A percentile compares a stretch with the other conserved stretches of the same genome.
Evolutionary conservation across 768 basidiomycete genomes (phyloP).

Genomic region (Boletus patriciae): DNA sequence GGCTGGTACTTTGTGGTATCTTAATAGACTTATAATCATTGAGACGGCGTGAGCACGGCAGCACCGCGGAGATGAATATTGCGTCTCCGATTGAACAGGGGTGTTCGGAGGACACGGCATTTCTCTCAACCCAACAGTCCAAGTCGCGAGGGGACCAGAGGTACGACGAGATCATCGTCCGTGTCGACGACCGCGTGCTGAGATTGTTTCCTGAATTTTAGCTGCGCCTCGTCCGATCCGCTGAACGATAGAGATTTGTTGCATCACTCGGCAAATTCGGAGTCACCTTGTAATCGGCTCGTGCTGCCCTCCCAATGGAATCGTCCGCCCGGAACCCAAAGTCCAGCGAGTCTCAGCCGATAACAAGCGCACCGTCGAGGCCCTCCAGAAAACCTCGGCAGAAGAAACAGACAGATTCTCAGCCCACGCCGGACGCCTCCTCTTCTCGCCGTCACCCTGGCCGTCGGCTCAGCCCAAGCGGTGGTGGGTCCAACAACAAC

Average conservation of each 20-base stretch:
- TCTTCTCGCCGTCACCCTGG: constrained; percentile 27
- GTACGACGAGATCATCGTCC: constrained; percentile 15
- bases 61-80: constrained; percentile 23
- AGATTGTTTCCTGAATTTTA: constrained; percentile 7
- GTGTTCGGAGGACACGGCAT: constrained; percentile 30
- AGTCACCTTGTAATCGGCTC: constrained; percentile 30
- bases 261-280: constrained; percentile 35
- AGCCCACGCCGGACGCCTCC: constrained; percentile 22
- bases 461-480: constrained; percentile 28
- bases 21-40: constrained; percentile 1
- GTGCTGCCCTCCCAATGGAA: constrained; percentile 41
- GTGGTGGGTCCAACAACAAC: constrained; percentile 17
- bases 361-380: constrained; percentile 36
- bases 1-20: not conserved
- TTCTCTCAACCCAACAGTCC: constrained; percentile 17
- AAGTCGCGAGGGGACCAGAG: constrained; percentile 16
- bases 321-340: constrained; percentile 50
- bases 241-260: constrained; percentile 10
- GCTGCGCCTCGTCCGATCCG: constrained; percentile 9
- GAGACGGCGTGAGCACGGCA: constrained; percentile 7
- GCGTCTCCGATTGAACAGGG: constrained; percentile 25
- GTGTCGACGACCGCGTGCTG: constrained; percentile 11
- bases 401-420: constrained; percentile 43
- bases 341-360: constrained; percentile 43
- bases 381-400: constrained; percentile 55